Evolutionary conservation across 1,139 yeast species (phyloP), one percentile per base, ranked within the genome.

Genomic region (Geotrichum histeridarum): DNA sequence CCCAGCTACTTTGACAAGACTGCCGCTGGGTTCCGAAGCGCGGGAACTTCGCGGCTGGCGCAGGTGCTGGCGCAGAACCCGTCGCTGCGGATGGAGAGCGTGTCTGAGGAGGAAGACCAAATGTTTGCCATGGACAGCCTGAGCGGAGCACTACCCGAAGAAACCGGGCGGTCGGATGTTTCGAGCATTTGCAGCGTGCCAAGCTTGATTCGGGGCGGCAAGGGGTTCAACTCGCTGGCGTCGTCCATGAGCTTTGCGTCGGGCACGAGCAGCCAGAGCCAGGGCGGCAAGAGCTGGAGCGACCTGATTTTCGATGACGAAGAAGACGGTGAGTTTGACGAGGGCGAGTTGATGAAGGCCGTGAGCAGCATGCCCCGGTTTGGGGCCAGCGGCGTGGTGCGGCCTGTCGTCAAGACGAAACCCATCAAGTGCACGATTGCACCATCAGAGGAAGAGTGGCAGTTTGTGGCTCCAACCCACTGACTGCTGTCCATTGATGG

Each of bases 241-340:
- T 50, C n/a, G 50, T 39, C 17, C 51, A 53, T 12, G 45, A 44
- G 18, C 33, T 50, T 18, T 50, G 45, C 37, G 39, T 45, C 42
- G 38, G 50, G 18, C 43, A 36, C n/a, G 44, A 45, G 15, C 32
- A 35, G 48, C 32, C 48, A 37, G 22, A 50, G 52, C 8, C 39
- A 44, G 11, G 50, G 53, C 47, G 70, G 70, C 59, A 67, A 64
- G 54, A 64, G 67, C 49, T 69, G 72, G 72, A 59, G 68, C 44
- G 72, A 69, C 54, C 50, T 41, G 31, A 48, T 30, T 18, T 46
- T 51, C 36, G 54, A 51, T 31, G 54, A 51, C 39, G 49, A 43
- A 17, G 48, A 45, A 8, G 49, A 36, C 44, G 46, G 39, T 17
- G 48, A 49, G 17, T 41, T 38, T 42, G 47, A 49, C 22, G 49